Evolutionary conservation across 176 grass and related monocot genomes (phyloP).

Genomic region (Zea luxurians): DNA sequence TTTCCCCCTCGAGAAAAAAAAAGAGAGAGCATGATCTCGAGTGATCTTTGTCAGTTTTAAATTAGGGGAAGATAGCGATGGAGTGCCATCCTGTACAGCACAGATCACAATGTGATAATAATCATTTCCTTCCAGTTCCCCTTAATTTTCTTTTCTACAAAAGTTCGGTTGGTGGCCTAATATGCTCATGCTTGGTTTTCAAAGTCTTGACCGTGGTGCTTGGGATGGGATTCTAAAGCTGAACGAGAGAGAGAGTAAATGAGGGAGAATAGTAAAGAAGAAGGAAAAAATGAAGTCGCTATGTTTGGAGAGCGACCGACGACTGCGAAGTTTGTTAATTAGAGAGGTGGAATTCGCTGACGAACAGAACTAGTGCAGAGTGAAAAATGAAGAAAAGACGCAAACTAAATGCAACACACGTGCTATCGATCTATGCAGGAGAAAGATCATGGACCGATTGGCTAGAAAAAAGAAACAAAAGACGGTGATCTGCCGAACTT

Average conservation of each 20-base stretch:
- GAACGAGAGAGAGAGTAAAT: not conserved
- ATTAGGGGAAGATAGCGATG: not conserved
- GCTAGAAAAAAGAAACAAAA: not conserved
- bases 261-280: not conserved
- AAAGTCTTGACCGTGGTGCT: not conserved
- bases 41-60: not conserved
- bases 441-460: not conserved
- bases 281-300: not conserved
- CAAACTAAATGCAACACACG: not conserved
- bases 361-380: not conserved
- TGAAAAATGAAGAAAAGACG: not conserved
- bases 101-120: not conserved
- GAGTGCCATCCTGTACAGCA: not conserved
- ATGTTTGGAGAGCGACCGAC: not conserved
- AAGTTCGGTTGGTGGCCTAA: not conserved
- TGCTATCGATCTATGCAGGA: not conserved
- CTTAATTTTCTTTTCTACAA: too few species aligned
- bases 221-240: not conserved
- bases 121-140: not conserved
- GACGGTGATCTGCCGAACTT: constrained; percentile 24
- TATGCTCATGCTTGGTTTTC: not conserved
- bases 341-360: not conserved
- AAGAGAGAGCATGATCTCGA: not conserved
- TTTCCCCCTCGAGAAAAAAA: not conserved
- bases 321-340: not conserved